phyloP scores from a whole-genome alignment of 805 yeast genomes.

The Suhomyces vadensis region DNA sequence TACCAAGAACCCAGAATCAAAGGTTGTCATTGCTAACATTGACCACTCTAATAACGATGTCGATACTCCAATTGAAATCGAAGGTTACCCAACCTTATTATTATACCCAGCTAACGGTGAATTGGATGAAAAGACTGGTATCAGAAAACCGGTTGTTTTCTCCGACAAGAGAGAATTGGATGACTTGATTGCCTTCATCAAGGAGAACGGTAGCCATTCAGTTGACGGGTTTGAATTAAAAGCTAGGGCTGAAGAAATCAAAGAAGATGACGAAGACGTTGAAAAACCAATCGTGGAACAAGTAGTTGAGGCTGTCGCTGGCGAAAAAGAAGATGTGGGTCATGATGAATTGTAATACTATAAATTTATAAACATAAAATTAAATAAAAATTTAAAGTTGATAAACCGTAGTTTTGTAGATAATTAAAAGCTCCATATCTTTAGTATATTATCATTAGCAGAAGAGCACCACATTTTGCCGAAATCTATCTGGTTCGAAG shows the following conservation, averaged over 20 bases:
- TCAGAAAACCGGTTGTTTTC: conserved; percentile 58
- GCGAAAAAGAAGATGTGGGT: conserved; percentile 21
- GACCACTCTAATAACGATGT: conserved; percentile 93
- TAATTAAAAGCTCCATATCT: conserved; percentile 54
- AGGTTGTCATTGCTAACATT: conserved; percentile 77
- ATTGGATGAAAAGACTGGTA: conserved; percentile 42
- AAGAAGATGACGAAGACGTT: conserved; percentile 26
- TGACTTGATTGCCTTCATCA: conserved; percentile 66
- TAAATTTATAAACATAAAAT: background rate
- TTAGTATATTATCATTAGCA: conserved; percentile 75
- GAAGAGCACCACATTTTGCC: conserved; percentile 73
- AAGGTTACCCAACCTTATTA: conserved; percentile 91
- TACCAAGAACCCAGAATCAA: conserved; percentile 45
- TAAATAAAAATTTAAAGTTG: background rate
- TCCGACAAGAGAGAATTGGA: conserved; percentile 74
- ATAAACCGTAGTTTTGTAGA: background rate
- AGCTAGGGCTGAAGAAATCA: conserved; percentile 32
- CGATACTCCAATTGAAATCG: conserved; percentile 60
- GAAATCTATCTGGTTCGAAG: conserved; percentile 25
- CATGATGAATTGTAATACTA: conserved; percentile 41
- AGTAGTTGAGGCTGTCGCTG: conserved; percentile 10
- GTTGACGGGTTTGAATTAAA: conserved; percentile 51
- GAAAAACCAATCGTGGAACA: conserved; percentile 12
- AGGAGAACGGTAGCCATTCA: conserved; percentile 61
- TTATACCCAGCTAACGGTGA: conserved; percentile 78